Evolutionary conservation across 2,329 filamentous ascomycete species (phyloP).

Genomic region (Aspergillus spinulosporus): DNA sequence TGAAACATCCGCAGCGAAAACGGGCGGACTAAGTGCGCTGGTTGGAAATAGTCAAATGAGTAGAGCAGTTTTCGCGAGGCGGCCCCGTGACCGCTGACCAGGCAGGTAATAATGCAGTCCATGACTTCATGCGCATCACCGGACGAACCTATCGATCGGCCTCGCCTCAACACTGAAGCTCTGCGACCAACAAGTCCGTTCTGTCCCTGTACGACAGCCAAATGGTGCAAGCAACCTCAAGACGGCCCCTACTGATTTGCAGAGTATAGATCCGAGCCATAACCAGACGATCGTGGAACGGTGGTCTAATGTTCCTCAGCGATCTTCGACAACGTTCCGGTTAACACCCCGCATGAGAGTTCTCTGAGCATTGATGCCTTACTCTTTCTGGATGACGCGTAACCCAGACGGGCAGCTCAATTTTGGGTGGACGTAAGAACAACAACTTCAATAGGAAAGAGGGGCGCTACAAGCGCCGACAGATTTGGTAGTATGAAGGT

Average conservation of each 20-base stretch:
- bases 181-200: slow-evolving; percentile 13
- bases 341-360: slow-evolving; percentile 7
- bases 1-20: neutral
- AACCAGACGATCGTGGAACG: neutral
- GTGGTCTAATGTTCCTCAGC: slow-evolving; percentile 1
- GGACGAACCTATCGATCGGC: slow-evolving; percentile 10
- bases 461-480: neutral
- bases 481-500: too few relatives aligned
- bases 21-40: neutral
- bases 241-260: neutral
- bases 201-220: slow-evolving; percentile 21
- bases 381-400: slow-evolving; percentile 12
- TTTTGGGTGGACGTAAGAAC: neutral
- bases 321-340: neutral
- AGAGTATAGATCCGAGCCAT: neutral
- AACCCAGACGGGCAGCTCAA: slow-evolving; percentile 5
- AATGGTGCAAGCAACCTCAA: slow-evolving; percentile 6
- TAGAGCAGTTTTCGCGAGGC: neutral
- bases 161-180: slow-evolving; percentile 9
- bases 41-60: neutral
- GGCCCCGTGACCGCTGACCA: slow-evolving; percentile 3
- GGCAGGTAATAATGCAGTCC: neutral
- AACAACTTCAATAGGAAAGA: slow-evolving; percentile 3
- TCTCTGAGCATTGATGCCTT: slow-evolving; percentile 23
- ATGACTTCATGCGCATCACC: slow-evolving; percentile 1